Evolutionary conservation across 2,329 filamentous ascomycete genomes (phyloP).

Genomic region (Ampelomyces quisqualis): DNA sequence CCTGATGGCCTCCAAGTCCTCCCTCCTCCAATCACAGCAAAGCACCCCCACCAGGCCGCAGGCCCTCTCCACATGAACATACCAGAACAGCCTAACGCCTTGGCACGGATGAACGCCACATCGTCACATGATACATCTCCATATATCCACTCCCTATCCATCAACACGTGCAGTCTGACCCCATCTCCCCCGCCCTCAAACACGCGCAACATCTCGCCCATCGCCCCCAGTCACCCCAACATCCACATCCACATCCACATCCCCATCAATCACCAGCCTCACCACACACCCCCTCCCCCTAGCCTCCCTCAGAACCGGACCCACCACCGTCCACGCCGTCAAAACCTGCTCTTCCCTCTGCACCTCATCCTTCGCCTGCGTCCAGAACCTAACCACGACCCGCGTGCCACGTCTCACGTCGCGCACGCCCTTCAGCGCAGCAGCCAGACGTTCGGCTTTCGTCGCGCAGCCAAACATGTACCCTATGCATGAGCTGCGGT

Average conservation of each 20-base stretch:
- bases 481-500: constrained; percentile 19
- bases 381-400: constrained; percentile 17
- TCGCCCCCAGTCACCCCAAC: not conserved
- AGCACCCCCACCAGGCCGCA: not conserved
- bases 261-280: constrained; percentile 18
- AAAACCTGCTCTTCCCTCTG: constrained; percentile 13
- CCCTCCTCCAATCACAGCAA: not conserved
- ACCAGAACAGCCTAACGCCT: not conserved
- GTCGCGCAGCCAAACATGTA: constrained; percentile 23
- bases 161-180: too few relatives aligned
- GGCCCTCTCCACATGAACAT: not conserved
- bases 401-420: constrained; percentile 15
- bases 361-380: constrained; percentile 11
- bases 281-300: constrained; percentile 10
- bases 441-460: constrained; percentile 16
- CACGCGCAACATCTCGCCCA: not conserved
- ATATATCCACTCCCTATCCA: too few relatives aligned
- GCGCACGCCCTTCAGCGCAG: constrained; percentile 16
- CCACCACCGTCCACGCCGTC: constrained; percentile 9
- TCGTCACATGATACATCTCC: not conserved
- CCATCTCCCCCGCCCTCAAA: too few relatives aligned
- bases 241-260: constrained; percentile 8
- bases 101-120: not conserved
- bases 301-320: constrained; percentile 8
- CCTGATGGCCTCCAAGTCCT: constrained; percentile 30